Evolutionary conservation across 2,329 filamentous ascomycete species (phyloP).

Genomic region (Kalmusia sp.): DNA sequence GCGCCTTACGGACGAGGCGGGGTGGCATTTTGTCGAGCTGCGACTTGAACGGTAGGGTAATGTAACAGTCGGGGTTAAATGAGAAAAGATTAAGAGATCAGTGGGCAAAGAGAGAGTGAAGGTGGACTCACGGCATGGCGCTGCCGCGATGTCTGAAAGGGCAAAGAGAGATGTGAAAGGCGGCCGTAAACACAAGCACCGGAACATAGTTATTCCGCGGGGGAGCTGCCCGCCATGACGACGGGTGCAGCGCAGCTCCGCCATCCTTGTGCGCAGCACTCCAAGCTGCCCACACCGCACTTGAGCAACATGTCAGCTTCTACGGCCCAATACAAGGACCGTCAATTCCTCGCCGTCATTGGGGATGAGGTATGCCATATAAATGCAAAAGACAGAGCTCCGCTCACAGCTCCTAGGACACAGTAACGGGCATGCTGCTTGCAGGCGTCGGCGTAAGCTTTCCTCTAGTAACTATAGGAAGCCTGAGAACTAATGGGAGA

Average conservation of each 20-base stretch:
- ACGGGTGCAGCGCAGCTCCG: slow-evolving; percentile 26
- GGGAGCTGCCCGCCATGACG: slow-evolving; percentile 20
- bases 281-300: slow-evolving; percentile 12
- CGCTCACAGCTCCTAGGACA: slow-evolving; percentile 68
- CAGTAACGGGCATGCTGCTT: slow-evolving; percentile 92
- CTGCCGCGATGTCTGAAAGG: slow-evolving; percentile 13
- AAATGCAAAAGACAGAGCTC: background rate
- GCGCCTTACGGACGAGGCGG: slow-evolving; percentile 81
- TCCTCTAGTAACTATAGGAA: background rate
- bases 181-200: slow-evolving; percentile 13
- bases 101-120: background rate
- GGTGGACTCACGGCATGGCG: slow-evolving; percentile 33
- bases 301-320: slow-evolving; percentile 63
- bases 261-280: slow-evolving; percentile 21
- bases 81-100: background rate
- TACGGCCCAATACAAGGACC: slow-evolving; percentile 72
- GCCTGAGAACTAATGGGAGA: slow-evolving; percentile 9
- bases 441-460: slow-evolving; percentile 87
- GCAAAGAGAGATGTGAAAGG: slow-evolving; percentile 12
- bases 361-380: slow-evolving; percentile 80
- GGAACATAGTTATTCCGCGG: slow-evolving; percentile 26
- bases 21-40: slow-evolving; percentile 10
- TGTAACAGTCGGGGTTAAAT: background rate
- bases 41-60: background rate
- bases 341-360: slow-evolving; percentile 96